Conservation (phyloP, 106 monocot genomes). For the Agapanthus africanus region DNA sequence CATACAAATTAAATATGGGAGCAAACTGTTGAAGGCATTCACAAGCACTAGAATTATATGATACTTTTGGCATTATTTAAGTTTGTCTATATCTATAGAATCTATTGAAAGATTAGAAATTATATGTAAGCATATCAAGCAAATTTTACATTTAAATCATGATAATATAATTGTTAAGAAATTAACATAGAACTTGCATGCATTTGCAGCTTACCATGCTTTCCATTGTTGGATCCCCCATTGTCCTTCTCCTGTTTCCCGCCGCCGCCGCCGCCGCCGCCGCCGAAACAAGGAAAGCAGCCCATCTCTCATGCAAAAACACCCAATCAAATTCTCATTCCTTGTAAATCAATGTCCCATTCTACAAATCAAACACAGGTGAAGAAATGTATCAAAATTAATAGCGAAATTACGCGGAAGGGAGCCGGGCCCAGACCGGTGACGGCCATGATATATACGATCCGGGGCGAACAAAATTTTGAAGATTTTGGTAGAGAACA, state of each 20-base stretch:
- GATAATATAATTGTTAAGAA: neutral
- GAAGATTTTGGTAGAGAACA: neutral
- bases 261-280: neutral
- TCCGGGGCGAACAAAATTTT: neutral
- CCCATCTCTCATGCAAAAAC: neutral
- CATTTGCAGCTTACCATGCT: too few species aligned
- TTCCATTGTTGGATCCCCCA: neutral
- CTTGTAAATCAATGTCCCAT: too few species aligned
- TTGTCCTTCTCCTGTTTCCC: neutral
- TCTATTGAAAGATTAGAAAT: neutral
- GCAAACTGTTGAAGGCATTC: too few species aligned
- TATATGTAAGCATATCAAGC: neutral
- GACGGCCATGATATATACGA: neutral
- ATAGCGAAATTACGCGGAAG: neutral
- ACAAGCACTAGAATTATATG: too few species aligned
- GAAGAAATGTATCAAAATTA: neutral
- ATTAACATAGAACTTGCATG: too few species aligned
- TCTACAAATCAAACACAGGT: too few species aligned
- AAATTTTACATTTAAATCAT: neutral
- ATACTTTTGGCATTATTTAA: neutral
- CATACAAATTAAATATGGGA: neutral
- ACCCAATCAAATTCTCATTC: too few species aligned
- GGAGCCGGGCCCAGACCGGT: conserved; percentile 2
- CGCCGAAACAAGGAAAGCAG: neutral
- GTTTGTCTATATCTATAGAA: neutral